Percentiles rank a stretch among this genome's conserved stretches.
These are phyloP conservation scores for Clarireedia monteithiana DNA, from an alignment of 2,329 filamentous ascomycete species.

Conservation along the genomic window DNA sequence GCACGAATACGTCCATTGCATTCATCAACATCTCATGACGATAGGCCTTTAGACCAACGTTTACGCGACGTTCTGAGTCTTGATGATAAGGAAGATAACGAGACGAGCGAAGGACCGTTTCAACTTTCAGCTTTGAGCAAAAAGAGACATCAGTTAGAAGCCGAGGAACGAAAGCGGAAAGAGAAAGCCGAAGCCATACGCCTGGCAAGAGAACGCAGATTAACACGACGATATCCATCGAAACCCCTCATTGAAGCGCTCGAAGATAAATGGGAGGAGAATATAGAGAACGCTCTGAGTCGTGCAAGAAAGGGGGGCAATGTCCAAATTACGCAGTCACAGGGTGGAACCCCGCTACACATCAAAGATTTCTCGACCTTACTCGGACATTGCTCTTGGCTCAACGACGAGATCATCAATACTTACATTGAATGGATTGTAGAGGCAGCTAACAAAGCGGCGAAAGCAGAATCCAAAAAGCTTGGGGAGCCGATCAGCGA, in stretches of 20 bases:
- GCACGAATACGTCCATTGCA: neutral
- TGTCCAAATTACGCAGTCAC: slow-evolving; percentile 36
- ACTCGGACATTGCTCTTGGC: slow-evolving; percentile 50
- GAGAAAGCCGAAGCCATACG: slow-evolving; percentile 13
- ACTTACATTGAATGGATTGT: slow-evolving; percentile 55
- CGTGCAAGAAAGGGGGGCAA: slow-evolving; percentile 19
- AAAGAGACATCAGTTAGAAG: neutral
- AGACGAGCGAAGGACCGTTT: neutral
- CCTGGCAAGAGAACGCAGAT: slow-evolving; percentile 21
- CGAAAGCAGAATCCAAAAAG: slow-evolving; percentile 31
- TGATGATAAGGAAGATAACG: neutral
- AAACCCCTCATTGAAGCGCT: slow-evolving; percentile 26
- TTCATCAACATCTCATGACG: neutral
- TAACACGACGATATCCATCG: slow-evolving; percentile 19
- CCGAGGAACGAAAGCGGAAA: slow-evolving; percentile 7
- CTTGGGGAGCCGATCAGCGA: slow-evolving; percentile 32
- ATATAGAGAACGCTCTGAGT: slow-evolving; percentile 28
- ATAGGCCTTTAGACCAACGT: neutral
- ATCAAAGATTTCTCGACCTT: slow-evolving; percentile 58
- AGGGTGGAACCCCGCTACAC: slow-evolving; percentile 43
- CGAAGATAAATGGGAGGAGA: slow-evolving; percentile 32
- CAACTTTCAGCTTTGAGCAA: neutral
- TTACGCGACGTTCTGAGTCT: neutral
- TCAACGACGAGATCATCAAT: slow-evolving; percentile 73
- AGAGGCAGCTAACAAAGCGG: slow-evolving; percentile 48